Evolutionary conservation across 805 yeast genomes (phyloP).

Genomic region (Candida schatavii): DNA sequence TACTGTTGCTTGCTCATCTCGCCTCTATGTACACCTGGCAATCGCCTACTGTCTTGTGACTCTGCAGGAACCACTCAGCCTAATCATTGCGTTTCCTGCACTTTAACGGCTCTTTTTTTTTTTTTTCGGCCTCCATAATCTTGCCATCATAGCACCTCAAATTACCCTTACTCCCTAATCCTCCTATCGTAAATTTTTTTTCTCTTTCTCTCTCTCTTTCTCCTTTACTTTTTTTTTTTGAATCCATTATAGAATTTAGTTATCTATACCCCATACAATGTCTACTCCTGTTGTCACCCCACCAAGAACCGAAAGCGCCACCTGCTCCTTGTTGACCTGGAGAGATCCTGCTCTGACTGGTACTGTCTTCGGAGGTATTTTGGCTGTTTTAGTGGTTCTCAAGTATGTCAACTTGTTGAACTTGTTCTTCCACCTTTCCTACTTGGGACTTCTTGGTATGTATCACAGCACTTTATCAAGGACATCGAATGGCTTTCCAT

Average conservation of each 20-base stretch:
- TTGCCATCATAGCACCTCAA: constrained; percentile 3
- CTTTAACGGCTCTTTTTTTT: not conserved
- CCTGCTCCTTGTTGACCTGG: constrained; percentile 61
- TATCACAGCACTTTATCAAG: too few species aligned
- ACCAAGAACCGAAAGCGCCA: constrained; percentile 10
- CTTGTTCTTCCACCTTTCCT: constrained; percentile 57
- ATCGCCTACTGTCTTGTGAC: constrained; percentile 5
- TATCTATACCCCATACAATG: constrained; percentile 2
- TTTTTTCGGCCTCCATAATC: not conserved
- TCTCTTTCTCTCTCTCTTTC: not conserved
- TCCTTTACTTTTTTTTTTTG: not conserved
- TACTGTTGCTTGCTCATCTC: too few species aligned
- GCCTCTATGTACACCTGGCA: not conserved
- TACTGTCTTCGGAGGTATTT: constrained; percentile 64
- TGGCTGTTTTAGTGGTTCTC: constrained; percentile 52
- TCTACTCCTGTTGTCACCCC: constrained; percentile 9
- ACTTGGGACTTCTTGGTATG: constrained; percentile 51
- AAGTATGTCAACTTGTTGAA: constrained; percentile 64
- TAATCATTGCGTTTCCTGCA: not conserved
- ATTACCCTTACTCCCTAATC: constrained; percentile 1
- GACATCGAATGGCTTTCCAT: too few species aligned
- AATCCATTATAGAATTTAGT: not conserved
- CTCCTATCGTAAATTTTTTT: not conserved
- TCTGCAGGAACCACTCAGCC: not conserved
- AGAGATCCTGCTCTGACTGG: constrained; percentile 73